These are phyloP conservation scores for Blepharisma undulans DNA, from an alignment of 169 alveolate species.

Conservation along the genomic window DNA sequence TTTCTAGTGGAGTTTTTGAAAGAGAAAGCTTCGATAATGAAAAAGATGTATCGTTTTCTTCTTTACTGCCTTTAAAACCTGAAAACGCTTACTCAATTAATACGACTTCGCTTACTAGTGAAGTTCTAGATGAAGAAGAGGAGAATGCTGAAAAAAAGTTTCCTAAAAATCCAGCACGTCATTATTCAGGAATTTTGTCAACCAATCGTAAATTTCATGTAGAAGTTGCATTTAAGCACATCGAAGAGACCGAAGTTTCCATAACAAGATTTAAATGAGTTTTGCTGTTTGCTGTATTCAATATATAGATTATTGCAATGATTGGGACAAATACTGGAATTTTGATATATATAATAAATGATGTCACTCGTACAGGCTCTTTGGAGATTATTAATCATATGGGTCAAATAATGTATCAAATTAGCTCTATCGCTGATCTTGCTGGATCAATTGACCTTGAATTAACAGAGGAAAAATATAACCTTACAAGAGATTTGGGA, in stretches of 20 bases:
- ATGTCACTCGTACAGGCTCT: not conserved
- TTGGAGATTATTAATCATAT: not conserved
- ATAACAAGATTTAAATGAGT: not conserved
- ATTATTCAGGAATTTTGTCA: not conserved
- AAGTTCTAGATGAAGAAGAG: not conserved
- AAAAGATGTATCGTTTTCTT: too few relatives aligned
- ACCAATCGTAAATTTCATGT: not conserved
- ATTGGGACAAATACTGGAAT: not conserved
- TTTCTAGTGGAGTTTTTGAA: not conserved
- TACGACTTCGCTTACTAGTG: not conserved
- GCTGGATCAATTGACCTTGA: not conserved
- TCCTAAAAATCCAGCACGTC: not conserved
- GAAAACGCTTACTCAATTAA: not conserved
- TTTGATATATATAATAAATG: not conserved
- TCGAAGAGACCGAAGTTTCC: not conserved
- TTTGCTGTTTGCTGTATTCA: not conserved
- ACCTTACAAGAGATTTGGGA: not conserved
- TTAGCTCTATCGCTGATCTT: not conserved
- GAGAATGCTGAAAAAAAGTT: not conserved
- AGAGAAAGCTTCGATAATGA: not conserved
- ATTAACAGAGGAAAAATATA: not conserved
- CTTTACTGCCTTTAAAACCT: not conserved
- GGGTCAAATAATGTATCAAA: not conserved
- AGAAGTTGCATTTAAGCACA: not conserved
- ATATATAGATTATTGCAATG: not conserved